phyloP scores from a whole-genome alignment of 306 rosid species.

The Acacia confusa region DNA sequence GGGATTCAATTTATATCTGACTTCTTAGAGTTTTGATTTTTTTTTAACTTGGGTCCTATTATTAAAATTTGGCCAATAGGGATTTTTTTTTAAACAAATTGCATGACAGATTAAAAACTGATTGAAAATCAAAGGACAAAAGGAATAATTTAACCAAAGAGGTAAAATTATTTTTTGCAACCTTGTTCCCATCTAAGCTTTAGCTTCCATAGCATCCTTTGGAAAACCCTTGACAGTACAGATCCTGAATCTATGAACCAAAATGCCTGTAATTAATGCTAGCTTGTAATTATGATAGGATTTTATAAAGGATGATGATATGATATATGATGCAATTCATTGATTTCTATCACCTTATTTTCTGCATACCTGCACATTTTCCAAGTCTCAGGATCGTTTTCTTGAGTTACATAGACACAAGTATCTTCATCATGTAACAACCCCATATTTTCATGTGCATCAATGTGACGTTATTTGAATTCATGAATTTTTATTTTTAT shows the following conservation, averaged over 20 bases:
- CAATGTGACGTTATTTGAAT: too few species aligned
- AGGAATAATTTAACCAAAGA: neutral
- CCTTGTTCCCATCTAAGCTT: slow-evolving; percentile 56
- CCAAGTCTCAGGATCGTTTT: slow-evolving; percentile 65
- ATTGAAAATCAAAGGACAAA: neutral
- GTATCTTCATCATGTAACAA: too few species aligned
- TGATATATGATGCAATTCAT: neutral
- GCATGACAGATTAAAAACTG: neutral
- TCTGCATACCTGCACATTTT: slow-evolving; percentile 62
- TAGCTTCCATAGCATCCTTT: slow-evolving; percentile 58
- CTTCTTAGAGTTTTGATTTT: neutral
- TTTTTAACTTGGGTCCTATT: neutral
- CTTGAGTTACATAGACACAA: slow-evolving; percentile 39
- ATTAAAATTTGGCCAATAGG: neutral
- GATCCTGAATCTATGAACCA: slow-evolving; percentile 85
- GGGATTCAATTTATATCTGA: neutral
- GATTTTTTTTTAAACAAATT: neutral
- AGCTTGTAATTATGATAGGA: slow-evolving; percentile 14
- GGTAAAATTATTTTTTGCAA: neutral
- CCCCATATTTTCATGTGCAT: too few species aligned
- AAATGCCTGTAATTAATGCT: slow-evolving; percentile 60
- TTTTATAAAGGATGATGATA: slow-evolving; percentile 1
- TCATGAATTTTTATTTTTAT: too few species aligned
- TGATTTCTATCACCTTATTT: slow-evolving; percentile 28
- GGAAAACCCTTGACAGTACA: slow-evolving; percentile 84